Conservation (phyloP, 2,329 filamentous ascomycete genomes). For the Aspergillus neotritici region DNA sequence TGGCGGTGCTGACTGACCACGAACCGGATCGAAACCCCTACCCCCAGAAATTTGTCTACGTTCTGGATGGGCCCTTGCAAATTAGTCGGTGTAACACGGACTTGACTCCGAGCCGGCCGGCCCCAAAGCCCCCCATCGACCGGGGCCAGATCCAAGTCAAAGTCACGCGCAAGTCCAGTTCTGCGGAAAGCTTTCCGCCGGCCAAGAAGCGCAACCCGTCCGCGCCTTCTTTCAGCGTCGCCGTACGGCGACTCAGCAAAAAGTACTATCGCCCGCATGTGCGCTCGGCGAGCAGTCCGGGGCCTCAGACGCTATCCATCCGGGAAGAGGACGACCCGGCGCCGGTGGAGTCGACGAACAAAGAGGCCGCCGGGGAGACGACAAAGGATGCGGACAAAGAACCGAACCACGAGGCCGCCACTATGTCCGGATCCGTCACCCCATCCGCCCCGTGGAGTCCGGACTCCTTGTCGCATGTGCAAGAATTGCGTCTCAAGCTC, state of each 20-base stretch:
- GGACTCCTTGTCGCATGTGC: constrained; percentile 18
- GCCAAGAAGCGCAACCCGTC: constrained; percentile 12
- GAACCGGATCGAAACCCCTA: constrained; percentile 6
- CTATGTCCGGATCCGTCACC: constrained; percentile 10
- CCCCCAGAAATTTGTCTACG: constrained; percentile 10
- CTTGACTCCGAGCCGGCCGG: constrained; percentile 27
- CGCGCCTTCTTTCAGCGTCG: constrained; percentile 16
- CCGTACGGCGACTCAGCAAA: constrained; percentile 13
- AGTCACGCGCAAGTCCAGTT: neutral
- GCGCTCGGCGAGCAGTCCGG: constrained; percentile 15
- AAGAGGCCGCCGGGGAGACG: no score
- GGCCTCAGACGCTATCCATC: no score
- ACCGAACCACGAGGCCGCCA: constrained; percentile 6
- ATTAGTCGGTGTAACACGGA: constrained; percentile 32
- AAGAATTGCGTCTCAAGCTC: constrained; percentile 18
- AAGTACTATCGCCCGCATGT: constrained; percentile 12
- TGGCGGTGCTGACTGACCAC: constrained; percentile 21
- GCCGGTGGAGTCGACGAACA: no score
- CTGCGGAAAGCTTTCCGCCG: neutral
- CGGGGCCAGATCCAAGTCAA: constrained; percentile 6
- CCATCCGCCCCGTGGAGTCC: constrained; percentile 11
- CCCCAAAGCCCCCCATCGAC: constrained; percentile 24
- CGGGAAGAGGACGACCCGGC: no score
- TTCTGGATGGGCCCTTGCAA: constrained; percentile 27
- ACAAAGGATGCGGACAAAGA: no score